Conservation (phyloP, 108 stramenopile genomes). For the Parmales sp. region DNA sequence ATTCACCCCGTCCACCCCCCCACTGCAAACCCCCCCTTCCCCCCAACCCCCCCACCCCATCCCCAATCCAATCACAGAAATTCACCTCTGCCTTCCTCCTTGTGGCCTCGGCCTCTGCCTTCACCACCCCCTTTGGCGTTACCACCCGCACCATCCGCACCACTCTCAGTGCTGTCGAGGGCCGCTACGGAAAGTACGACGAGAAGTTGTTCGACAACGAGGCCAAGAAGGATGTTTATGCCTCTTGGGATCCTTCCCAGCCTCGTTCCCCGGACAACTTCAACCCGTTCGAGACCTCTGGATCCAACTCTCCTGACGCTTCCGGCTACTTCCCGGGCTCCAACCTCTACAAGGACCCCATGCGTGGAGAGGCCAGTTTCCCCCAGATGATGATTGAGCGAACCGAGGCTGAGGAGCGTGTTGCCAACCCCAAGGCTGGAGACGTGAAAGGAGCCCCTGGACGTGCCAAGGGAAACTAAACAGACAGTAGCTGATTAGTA, state of each 20-base stretch:
- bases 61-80: background rate
- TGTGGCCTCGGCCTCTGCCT: background rate
- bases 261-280: conserved; percentile 74
- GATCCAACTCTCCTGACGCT: conserved; percentile 39
- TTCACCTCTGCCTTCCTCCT: background rate
- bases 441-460: conserved; percentile 58
- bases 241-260: conserved; percentile 60
- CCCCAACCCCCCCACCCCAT: background rate
- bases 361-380: conserved; percentile 69
- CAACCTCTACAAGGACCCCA: conserved; percentile 77
- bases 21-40: background rate
- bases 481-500: background rate
- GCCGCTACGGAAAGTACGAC: conserved; percentile 61
- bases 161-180: background rate
- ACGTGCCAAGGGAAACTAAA: conserved; percentile 56
- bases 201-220: conserved; percentile 68
- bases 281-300: conserved; percentile 84
- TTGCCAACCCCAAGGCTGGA: conserved; percentile 68
- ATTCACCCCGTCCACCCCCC: background rate
- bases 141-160: background rate
- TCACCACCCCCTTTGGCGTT: background rate
- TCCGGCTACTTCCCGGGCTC: conserved; percentile 19
- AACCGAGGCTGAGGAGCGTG: conserved; percentile 43
- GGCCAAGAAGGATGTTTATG: conserved; percentile 71
- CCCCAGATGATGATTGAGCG: conserved; percentile 65